Evolutionary conservation across 2,329 filamentous ascomycete genomes (phyloP), one percentile per base, ranked within the genome.

Genomic region (Ceratocystis eucalypticola): DNA sequence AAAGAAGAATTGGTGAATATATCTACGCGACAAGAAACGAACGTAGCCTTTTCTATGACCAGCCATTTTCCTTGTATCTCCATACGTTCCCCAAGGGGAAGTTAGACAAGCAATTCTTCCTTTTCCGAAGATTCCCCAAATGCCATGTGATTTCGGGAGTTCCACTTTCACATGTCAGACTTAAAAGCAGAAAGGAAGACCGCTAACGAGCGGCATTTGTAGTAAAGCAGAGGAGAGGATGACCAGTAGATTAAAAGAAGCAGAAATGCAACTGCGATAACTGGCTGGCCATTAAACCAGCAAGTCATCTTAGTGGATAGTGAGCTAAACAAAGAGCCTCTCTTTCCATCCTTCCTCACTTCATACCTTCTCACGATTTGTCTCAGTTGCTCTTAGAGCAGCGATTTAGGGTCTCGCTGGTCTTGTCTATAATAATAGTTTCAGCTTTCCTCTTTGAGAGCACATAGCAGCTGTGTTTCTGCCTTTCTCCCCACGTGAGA

Each of bases 121-220:
- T 8, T 22, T n/a, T 53, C 48, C 48, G n/a, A 30, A 28, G 22
- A 8, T 59, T 17, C 20, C 12, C 25, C 37, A 7, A 45, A 41
- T 25, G 22, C 12, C 37, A 46, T 25, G 20, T 12, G 33, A n/a
- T 30, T 63, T 63, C 30, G 48, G 62, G 46, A 66, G 30, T 48
- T 65, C 55, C 66, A 66, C 59, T 68, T 68, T 68, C 66, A 68
- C 66, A 68, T 68, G 66, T 65, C 65, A 67, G 59, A 45, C 25
- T 20, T 15, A 12, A 22, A 50, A 22, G 2, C 48, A 50, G 48
- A 48, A 48, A 48, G 6, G 20, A 8, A 25, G 48, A 10, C 20
- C 2, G 37, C 37, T 15, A 41, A 41, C 37, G 37, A 41, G 37
- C 37, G 37, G 37, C 37, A 41, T 41, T 41, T 41, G 37, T 15